phyloP scores from a whole-genome alignment of 768 basidiomycete species.

The Boletus rex-veris region DNA sequence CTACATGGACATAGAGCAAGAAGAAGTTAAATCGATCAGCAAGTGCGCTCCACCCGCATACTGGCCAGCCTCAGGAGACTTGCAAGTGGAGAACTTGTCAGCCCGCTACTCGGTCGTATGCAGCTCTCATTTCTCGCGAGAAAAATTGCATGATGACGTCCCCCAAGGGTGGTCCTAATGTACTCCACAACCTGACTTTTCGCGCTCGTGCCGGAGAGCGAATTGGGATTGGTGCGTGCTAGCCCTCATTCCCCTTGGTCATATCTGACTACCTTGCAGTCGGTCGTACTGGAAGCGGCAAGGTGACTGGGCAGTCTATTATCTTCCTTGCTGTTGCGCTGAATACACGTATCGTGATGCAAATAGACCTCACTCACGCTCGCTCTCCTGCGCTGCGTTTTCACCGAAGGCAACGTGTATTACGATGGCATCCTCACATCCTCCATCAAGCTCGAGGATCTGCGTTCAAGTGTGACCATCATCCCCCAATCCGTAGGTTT shows the following conservation, averaged over 20 bases:
- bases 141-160: background rate
- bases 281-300: conserved; percentile 10
- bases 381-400: conserved; percentile 47
- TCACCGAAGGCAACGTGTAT: conserved; percentile 46
- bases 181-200: conserved; percentile 3
- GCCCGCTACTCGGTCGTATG: conserved; percentile 46
- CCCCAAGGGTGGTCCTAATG: background rate
- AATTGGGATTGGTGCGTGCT: conserved; percentile 6
- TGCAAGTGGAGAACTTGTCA: conserved; percentile 50
- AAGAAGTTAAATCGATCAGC: conserved; percentile 51
- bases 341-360: background rate
- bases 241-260: too few relatives aligned
- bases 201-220: conserved; percentile 6
- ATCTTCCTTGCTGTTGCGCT: background rate
- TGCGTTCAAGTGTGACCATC: conserved; percentile 58
- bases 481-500: conserved; percentile 39
- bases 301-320: background rate
- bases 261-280: background rate
- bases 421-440: conserved; percentile 52
- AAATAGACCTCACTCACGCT: conserved; percentile 48
- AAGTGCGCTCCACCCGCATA: conserved; percentile 51
- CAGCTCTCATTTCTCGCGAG: background rate
- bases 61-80: conserved; percentile 60
- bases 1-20: conserved; percentile 44
- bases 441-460: conserved; percentile 49